Percentiles rank a stretch among this genome's conserved stretches.
phyloP scores from a whole-genome alignment of 306 rosid species.

The Malus fusca region DNA sequence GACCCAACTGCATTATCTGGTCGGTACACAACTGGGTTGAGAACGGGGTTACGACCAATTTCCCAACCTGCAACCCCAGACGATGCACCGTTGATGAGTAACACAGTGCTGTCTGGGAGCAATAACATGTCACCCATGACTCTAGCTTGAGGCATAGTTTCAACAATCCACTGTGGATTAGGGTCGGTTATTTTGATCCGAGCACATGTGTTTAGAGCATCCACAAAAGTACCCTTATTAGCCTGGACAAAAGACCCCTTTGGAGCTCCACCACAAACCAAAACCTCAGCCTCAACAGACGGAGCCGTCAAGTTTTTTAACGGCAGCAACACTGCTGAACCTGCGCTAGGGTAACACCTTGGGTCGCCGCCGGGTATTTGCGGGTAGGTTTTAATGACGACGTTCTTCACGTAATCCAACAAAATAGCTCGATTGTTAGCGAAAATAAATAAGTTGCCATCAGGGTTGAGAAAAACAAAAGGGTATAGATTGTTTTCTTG shows the following conservation, averaged over 20 bases:
- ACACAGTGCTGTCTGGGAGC: slow-evolving; percentile 54
- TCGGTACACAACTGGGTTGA: slow-evolving; percentile 38
- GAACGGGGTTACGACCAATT: slow-evolving; percentile 29
- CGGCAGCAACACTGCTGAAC: slow-evolving; percentile 64
- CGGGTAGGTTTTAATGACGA: slow-evolving; percentile 39
- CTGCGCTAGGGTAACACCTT: slow-evolving; percentile 57
- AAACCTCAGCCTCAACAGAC: slow-evolving; percentile 40
- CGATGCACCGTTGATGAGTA: slow-evolving; percentile 48
- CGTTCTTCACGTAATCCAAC: slow-evolving; percentile 28
- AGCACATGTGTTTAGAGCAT: slow-evolving; percentile 43
- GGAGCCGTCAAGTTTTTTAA: slow-evolving; percentile 17
- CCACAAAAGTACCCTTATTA: neutral
- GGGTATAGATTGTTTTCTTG: slow-evolving; percentile 57
- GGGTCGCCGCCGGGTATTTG: slow-evolving; percentile 56
- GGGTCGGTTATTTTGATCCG: slow-evolving; percentile 59
- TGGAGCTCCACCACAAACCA: slow-evolving; percentile 70
- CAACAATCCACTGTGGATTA: slow-evolving; percentile 45
- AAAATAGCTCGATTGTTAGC: slow-evolving; percentile 51
- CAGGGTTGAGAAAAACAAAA: slow-evolving; percentile 47
- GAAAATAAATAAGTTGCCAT: slow-evolving; percentile 59
- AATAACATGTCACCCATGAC: slow-evolving; percentile 64
- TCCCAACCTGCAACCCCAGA: slow-evolving; percentile 61
- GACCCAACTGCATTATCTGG: slow-evolving; percentile 24
- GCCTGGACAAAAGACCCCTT: slow-evolving; percentile 28
- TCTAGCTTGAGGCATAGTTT: slow-evolving; percentile 48